These are phyloP conservation scores for Fusarium setosum DNA, from an alignment of 2,329 filamentous ascomycete species.

Conservation along the genomic window DNA sequence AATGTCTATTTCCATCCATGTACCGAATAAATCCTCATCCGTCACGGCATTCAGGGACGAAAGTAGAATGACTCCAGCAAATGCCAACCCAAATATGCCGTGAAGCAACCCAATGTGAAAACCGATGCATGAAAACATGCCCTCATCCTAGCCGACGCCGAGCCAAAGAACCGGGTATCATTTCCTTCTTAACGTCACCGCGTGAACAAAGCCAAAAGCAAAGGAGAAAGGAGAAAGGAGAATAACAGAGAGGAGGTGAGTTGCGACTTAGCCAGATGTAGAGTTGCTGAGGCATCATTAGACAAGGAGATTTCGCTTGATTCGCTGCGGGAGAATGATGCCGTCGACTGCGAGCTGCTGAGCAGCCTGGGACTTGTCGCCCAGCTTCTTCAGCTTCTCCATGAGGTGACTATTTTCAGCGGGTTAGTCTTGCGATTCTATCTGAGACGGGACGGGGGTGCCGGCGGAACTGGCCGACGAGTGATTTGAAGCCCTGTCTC, in stretches of 20 bases:
- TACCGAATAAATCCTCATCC: too few species aligned
- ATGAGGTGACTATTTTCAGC: slow-evolving; percentile 61
- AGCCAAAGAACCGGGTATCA: slow-evolving; percentile 34
- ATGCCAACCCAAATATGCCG: not conserved
- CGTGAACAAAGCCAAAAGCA: slow-evolving; percentile 7
- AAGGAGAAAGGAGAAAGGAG: not conserved
- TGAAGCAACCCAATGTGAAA: not conserved
- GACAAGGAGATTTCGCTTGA: slow-evolving; percentile 54
- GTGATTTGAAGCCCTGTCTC: slow-evolving; percentile 36
- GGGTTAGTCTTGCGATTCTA: slow-evolving; percentile 47
- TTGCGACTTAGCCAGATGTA: not conserved
- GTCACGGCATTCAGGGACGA: not conserved
- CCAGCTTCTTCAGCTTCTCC: slow-evolving; percentile 63
- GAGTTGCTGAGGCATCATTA: slow-evolving; percentile 5
- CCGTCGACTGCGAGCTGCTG: slow-evolving; percentile 49
- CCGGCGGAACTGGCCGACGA: slow-evolving; percentile 42
- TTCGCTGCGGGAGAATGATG: slow-evolving; percentile 52
- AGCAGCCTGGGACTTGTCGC: slow-evolving; percentile 50
- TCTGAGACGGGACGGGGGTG: slow-evolving; percentile 42
- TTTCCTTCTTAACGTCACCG: slow-evolving; percentile 4
- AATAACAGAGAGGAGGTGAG: not conserved
- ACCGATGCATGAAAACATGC: slow-evolving; percentile 1
- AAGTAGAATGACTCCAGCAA: not conserved
- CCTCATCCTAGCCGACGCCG: slow-evolving; percentile 15
- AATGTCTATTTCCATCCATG: not conserved